phyloP scores from a whole-genome alignment of 1,139 yeast species.

The Nakaseomyces kungkrabaensis region DNA sequence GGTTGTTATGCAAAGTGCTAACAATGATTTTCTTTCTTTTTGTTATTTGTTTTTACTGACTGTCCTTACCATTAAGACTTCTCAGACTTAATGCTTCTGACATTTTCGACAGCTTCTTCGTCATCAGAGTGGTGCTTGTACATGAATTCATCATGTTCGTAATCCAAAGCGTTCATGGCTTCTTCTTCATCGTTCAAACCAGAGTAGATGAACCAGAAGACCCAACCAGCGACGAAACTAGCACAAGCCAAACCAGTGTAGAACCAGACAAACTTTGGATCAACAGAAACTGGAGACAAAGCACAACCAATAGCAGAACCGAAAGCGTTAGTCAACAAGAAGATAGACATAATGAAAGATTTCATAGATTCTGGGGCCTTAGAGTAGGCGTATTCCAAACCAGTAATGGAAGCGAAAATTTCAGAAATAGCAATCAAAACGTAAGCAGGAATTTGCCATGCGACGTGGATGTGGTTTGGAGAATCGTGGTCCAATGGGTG shows the following conservation, averaged over 20 bases:
- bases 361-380: slow-evolving; percentile 60
- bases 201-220: slow-evolving; percentile 54
- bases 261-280: slow-evolving; percentile 62
- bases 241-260: slow-evolving; percentile 54
- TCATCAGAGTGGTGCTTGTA: slow-evolving; percentile 10
- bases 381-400: slow-evolving; percentile 61
- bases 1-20: too few relatives aligned
- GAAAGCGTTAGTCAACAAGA: slow-evolving; percentile 50
- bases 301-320: slow-evolving; percentile 72
- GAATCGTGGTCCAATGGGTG: slow-evolving; percentile 41
- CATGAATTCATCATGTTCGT: slow-evolving; percentile 7
- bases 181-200: slow-evolving; percentile 52
- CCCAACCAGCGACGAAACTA: slow-evolving; percentile 47
- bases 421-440: slow-evolving; percentile 55
- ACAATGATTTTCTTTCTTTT: background rate
- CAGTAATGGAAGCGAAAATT: slow-evolving; percentile 59
- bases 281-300: slow-evolving; percentile 50
- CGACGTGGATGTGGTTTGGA: slow-evolving; percentile 25
- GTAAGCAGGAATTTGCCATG: slow-evolving; percentile 43
- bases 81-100: slow-evolving; percentile 2
- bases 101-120: slow-evolving; percentile 4
- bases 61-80: background rate
- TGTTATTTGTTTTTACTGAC: background rate
- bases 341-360: slow-evolving; percentile 58
- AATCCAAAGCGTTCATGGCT: slow-evolving; percentile 48